Conservation (phyloP, 1,139 yeast genomes). For the Geotrichum histeridarum region DNA sequence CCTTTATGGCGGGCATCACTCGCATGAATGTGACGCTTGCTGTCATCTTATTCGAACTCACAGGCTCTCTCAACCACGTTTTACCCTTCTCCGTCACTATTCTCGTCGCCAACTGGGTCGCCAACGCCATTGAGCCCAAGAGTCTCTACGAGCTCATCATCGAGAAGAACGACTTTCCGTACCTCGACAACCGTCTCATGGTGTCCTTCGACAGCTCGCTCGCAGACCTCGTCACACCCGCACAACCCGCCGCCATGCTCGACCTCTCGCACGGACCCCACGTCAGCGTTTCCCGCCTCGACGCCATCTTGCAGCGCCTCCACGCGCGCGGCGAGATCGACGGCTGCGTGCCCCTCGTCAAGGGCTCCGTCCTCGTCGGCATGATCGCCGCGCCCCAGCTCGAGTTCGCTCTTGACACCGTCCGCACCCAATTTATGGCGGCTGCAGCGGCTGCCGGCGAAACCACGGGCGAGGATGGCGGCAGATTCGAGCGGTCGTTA, state of each 20-base stretch:
- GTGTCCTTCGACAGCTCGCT: constrained; percentile 41
- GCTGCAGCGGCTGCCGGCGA: background rate
- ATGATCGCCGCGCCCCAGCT: constrained; percentile 50
- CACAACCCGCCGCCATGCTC: constrained; percentile 23
- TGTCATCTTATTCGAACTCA: constrained; percentile 55
- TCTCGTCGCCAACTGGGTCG: constrained; percentile 57
- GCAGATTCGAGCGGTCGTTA: background rate
- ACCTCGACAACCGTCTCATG: constrained; percentile 42
- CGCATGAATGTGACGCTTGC: constrained; percentile 61
- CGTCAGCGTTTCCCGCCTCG: constrained; percentile 38
- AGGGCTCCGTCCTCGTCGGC: constrained; percentile 43
- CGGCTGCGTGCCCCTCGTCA: constrained; percentile 50
- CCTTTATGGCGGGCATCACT: constrained; percentile 65
- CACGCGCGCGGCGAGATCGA: constrained; percentile 47
- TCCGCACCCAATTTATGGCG: constrained; percentile 32
- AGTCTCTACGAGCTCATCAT: constrained; percentile 52
- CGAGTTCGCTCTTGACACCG: constrained; percentile 49
- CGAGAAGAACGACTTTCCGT: constrained; percentile 52
- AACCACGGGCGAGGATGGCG: background rate
- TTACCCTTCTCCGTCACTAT: constrained; percentile 55
- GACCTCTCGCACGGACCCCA: constrained; percentile 43
- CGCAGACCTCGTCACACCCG: constrained; percentile 42
- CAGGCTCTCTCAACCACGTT: constrained; percentile 57
- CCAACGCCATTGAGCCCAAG: constrained; percentile 49
- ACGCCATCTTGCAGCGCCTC: constrained; percentile 38